Evolutionary conservation across 2,329 filamentous ascomycete species (phyloP).

Genomic region (Ilyonectria mors-panacis): DNA sequence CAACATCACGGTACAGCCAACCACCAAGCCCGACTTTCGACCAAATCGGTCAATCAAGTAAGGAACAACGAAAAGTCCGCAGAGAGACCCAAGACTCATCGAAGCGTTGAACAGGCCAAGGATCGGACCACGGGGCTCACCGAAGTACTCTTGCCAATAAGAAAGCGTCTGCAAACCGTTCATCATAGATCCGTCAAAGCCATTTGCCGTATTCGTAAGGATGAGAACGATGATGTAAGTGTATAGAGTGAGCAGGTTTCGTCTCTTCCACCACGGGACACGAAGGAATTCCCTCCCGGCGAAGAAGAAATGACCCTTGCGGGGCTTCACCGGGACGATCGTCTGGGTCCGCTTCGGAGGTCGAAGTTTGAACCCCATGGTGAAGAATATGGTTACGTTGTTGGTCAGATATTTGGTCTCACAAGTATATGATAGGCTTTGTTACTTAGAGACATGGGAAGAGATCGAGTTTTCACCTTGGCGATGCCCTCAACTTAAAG

Average conservation of each 20-base stretch:
- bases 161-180: slow-evolving; percentile 17
- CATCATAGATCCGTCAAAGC: slow-evolving; percentile 17
- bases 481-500: not conserved
- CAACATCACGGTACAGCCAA: slow-evolving; percentile 18
- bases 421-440: not conserved
- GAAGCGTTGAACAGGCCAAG: slow-evolving; percentile 22
- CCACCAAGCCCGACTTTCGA: slow-evolving; percentile 18
- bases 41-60: slow-evolving; percentile 19
- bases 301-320: slow-evolving; percentile 22
- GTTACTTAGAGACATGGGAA: not conserved
- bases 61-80: slow-evolving; percentile 14
- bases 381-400: not conserved
- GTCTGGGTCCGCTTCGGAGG: slow-evolving; percentile 12
- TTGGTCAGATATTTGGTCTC: not conserved
- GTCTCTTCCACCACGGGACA: slow-evolving; percentile 18
- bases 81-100: slow-evolving; percentile 20
- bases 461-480: not conserved
- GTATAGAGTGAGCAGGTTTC: slow-evolving; percentile 18
- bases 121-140: slow-evolving; percentile 12
- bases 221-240: slow-evolving; percentile 18
- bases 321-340: slow-evolving; percentile 16
- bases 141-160: slow-evolving; percentile 22
- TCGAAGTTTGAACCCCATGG: slow-evolving; percentile 12
- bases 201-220: slow-evolving; percentile 18
- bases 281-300: slow-evolving; percentile 14